phyloP scores from a whole-genome alignment of 2,329 filamentous ascomycete genomes.

The Sphaceloma murrayae region DNA sequence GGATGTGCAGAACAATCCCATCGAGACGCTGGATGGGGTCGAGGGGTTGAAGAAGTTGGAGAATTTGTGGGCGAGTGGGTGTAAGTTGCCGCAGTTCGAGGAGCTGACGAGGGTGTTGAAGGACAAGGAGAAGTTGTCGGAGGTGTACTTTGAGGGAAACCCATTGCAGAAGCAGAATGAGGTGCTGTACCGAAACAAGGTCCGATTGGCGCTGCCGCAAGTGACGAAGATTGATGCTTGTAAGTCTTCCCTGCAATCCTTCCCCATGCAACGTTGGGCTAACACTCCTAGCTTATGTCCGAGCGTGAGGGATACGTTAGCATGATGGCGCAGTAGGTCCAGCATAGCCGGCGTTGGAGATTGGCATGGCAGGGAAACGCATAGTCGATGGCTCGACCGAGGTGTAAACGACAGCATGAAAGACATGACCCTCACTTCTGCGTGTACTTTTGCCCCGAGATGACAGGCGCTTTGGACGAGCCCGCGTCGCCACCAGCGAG shows the following conservation, averaged over 20 bases:
- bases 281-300: conserved; percentile 11
- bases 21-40: conserved; percentile 65
- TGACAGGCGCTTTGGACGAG: conserved; percentile 40
- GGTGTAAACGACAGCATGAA: conserved; percentile 1
- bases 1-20: conserved; percentile 82
- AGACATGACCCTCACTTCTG: conserved; percentile 39
- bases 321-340: too few species aligned
- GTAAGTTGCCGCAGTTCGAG: conserved; percentile 65
- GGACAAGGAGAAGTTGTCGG: conserved; percentile 71
- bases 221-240: conserved; percentile 93
- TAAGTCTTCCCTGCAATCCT: conserved; percentile 53
- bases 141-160: conserved; percentile 95
- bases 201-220: conserved; percentile 76
- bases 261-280: neutral
- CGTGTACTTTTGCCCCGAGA: conserved; percentile 54
- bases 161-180: conserved; percentile 70
- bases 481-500: conserved; percentile 35
- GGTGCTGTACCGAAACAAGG: conserved; percentile 90
- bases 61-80: conserved; percentile 92
- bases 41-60: conserved; percentile 61
- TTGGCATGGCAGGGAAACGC: too few species aligned
- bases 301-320: too few species aligned
- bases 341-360: too few species aligned
- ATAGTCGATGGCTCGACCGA: too few species aligned
- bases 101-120: conserved; percentile 71